phyloP scores from a whole-genome alignment of 305 asterid species.

The Fraxinus greggii region DNA sequence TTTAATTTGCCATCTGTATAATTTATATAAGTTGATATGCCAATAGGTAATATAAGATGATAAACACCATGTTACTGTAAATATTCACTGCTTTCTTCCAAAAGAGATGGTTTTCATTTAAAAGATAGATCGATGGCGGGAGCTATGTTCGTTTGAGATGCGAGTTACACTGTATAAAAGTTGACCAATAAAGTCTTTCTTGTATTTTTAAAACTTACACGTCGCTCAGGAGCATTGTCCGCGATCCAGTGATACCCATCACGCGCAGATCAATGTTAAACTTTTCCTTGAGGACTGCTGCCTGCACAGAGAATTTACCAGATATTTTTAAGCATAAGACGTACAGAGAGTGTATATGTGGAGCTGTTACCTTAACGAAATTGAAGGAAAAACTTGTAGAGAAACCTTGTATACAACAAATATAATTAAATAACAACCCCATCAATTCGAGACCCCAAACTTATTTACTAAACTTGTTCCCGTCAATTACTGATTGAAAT shows the following conservation, averaged over 20 bases:
- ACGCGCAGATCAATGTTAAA: conserved; percentile 93
- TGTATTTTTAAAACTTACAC: conserved; percentile 47
- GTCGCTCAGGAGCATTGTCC: conserved; percentile 69
- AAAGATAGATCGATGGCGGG: not conserved
- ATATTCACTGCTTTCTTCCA: conserved; percentile 4
- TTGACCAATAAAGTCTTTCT: not conserved
- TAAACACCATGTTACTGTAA: not conserved
- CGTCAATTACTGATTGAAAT: not conserved
- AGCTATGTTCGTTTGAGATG: not conserved
- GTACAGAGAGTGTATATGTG: conserved; percentile 2
- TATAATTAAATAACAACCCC: not conserved
- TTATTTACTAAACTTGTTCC: not conserved
- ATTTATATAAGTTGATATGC: not conserved
- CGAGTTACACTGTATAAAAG: not conserved
- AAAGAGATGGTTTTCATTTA: not conserved
- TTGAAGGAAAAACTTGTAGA: not conserved
- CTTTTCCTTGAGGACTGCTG: conserved; percentile 88
- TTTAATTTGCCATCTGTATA: not conserved
- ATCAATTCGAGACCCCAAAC: not conserved
- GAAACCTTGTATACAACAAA: not conserved
- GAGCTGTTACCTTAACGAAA: conserved; percentile 2
- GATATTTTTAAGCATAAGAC: conserved; percentile 2
- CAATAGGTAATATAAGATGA: not conserved
- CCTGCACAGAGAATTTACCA: conserved; percentile 42
- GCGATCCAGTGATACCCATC: conserved; percentile 82